A percentile compares a stretch with the other conserved stretches of the same genome.
phyloP scores from a whole-genome alignment of 805 yeast genomes.

The Ogataea neopini region DNA sequence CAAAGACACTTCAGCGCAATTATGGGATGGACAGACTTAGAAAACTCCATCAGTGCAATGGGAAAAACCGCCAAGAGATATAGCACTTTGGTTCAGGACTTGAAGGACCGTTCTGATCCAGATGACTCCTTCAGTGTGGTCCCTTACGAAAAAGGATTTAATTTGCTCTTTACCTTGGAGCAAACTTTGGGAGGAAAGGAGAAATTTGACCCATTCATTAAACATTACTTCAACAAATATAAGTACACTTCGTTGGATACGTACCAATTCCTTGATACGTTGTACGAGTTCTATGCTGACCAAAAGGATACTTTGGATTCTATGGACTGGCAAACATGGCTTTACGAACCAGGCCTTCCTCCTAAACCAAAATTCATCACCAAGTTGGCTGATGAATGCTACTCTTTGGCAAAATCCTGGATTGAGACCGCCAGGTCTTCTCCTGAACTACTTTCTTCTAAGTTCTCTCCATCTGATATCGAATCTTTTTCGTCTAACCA shows the following conservation, averaged over 20 bases:
- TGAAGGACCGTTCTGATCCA: slow-evolving; percentile 73
- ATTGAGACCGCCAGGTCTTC: slow-evolving; percentile 35
- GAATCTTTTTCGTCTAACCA: slow-evolving; percentile 69
- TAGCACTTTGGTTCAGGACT: slow-evolving; percentile 67
- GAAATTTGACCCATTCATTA: slow-evolving; percentile 77
- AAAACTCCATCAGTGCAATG: slow-evolving; percentile 65
- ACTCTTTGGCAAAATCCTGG: slow-evolving; percentile 69
- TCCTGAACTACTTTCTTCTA: slow-evolving; percentile 29
- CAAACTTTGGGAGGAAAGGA: slow-evolving; percentile 69
- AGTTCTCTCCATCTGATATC: slow-evolving; percentile 53
- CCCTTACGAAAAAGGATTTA: slow-evolving; percentile 90
- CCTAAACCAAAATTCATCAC: slow-evolving; percentile 85
- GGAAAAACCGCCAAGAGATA: slow-evolving; percentile 52
- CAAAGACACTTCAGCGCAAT: slow-evolving; percentile 79
- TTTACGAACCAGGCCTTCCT: slow-evolving; percentile 82
- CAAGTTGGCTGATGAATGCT: slow-evolving; percentile 71
- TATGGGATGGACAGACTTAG: slow-evolving; percentile 86
- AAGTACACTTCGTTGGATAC: slow-evolving; percentile 75
- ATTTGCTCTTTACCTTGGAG: slow-evolving; percentile 74
- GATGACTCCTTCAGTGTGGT: slow-evolving; percentile 87
- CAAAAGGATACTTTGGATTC: slow-evolving; percentile 55
- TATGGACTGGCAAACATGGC: slow-evolving; percentile 87
- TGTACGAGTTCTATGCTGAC: slow-evolving; percentile 58
- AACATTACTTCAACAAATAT: slow-evolving; percentile 70
- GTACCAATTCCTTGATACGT: slow-evolving; percentile 72